Evolutionary conservation across 805 yeast genomes (phyloP).

Genomic region (Zygotorulaspora sp.): DNA sequence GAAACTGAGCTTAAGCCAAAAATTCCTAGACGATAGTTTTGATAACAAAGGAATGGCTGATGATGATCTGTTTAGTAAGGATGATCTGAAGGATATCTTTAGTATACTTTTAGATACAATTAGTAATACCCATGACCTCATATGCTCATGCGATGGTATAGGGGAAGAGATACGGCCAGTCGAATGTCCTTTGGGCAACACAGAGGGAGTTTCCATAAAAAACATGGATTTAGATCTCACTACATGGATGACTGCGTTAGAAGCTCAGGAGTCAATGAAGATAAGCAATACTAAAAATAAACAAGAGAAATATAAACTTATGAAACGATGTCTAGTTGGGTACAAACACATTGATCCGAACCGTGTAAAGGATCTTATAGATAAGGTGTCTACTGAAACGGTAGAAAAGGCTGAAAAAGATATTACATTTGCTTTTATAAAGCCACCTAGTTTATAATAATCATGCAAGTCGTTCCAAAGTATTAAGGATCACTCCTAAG

Average conservation of each 20-base stretch:
- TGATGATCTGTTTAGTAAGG: constrained; percentile 62
- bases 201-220: neutral
- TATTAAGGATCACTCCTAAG: too few species aligned
- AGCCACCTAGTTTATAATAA: too few species aligned
- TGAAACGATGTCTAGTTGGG: constrained; percentile 55
- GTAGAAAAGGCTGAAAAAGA: constrained; percentile 13
- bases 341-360: constrained; percentile 61
- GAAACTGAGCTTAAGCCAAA: constrained; percentile 73
- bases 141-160: constrained; percentile 58
- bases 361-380: constrained; percentile 12
- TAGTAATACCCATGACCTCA: constrained; percentile 74
- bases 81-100: constrained; percentile 73
- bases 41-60: constrained; percentile 35
- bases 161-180: constrained; percentile 37
- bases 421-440: constrained; percentile 29
- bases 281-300: constrained; percentile 19
- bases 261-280: constrained; percentile 30
- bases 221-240: constrained; percentile 4
- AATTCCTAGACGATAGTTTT: constrained; percentile 46
- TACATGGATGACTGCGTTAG: constrained; percentile 58
- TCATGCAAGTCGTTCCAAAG: too few species aligned
- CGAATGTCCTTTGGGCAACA: constrained; percentile 7
- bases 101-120: constrained; percentile 46
- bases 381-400: constrained; percentile 19
- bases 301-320: constrained; percentile 38